Conservation (phyloP, 306 rosid species). For the Castanea crenata region DNA sequence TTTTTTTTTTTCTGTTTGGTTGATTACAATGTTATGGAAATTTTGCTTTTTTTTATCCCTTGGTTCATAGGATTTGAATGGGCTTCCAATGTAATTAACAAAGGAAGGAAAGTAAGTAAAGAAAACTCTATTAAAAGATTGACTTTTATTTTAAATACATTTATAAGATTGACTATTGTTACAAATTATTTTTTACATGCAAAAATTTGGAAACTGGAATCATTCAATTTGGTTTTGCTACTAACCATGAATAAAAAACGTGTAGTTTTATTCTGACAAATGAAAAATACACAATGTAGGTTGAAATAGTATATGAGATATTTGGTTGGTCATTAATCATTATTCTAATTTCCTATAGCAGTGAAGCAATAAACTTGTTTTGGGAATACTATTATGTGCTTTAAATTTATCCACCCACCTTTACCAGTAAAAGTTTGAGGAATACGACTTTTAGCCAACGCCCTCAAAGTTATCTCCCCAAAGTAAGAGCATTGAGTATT, state of each 20-base stretch:
- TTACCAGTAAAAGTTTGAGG: constrained; percentile 28
- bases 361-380: constrained; percentile 16
- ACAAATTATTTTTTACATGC: neutral
- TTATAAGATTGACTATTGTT: neutral
- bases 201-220: too few relatives aligned
- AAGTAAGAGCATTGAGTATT: too few relatives aligned
- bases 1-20: too few relatives aligned
- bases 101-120: neutral
- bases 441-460: constrained; percentile 11
- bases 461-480: too few relatives aligned
- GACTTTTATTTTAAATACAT: neutral
- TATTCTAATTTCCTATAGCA: constrained; percentile 2
- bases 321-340: constrained; percentile 6
- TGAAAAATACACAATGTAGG: neutral
- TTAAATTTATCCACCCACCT: constrained; percentile 28
- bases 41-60: too few relatives aligned
- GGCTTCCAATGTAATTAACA: neutral
- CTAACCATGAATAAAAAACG: too few relatives aligned
- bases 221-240: neutral
- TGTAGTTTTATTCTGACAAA: neutral
- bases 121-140: neutral
- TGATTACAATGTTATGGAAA: too few relatives aligned
- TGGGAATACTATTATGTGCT: neutral
- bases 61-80: too few relatives aligned
- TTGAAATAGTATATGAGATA: neutral